Percentiles rank a stretch among this genome's conserved stretches.
Evolutionary conservation across 106 monocot species (phyloP).

Genomic region (Acanthochlamys bracteata): DNA sequence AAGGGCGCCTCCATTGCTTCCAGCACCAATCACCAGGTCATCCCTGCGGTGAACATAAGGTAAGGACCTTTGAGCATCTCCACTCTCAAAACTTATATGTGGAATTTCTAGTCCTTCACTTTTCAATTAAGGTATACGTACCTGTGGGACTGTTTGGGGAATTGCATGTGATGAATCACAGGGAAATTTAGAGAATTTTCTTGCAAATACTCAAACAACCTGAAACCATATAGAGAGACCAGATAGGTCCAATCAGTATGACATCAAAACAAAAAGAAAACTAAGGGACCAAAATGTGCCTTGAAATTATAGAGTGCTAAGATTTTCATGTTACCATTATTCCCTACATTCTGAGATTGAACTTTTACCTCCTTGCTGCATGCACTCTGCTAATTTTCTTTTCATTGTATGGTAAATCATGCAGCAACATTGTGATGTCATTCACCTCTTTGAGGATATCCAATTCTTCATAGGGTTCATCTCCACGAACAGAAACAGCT

Average conservation of each 20-base stretch:
- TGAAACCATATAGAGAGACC: conserved; percentile 14
- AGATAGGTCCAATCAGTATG: not conserved
- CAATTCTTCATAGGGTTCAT: conserved; percentile 81
- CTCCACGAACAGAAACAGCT: conserved; percentile 79
- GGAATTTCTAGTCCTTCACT: not conserved
- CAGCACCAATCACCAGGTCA: conserved; percentile 88
- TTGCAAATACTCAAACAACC: conserved; percentile 82
- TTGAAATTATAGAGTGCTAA: not conserved
- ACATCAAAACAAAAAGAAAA: not conserved
- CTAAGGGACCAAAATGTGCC: not conserved
- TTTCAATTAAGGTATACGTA: conserved; percentile 1
- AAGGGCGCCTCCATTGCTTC: conserved; percentile 78
- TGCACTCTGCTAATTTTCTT: conserved; percentile 82
- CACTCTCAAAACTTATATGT: not conserved
- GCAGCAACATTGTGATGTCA: conserved; percentile 85
- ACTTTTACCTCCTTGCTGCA: conserved; percentile 56
- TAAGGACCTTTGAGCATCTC: not conserved
- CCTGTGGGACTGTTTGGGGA: conserved; percentile 60
- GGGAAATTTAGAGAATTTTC: conserved; percentile 64
- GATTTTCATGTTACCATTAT: no score
- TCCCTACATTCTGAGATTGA: not conserved
- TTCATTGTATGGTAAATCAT: conserved; percentile 59
- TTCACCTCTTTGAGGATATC: conserved; percentile 55
- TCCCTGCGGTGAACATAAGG: conserved; percentile 46
- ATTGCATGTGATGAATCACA: conserved; percentile 88